phyloP scores from a whole-genome alignment of 2,329 filamentous ascomycete species.

The Geosmithia flava region DNA sequence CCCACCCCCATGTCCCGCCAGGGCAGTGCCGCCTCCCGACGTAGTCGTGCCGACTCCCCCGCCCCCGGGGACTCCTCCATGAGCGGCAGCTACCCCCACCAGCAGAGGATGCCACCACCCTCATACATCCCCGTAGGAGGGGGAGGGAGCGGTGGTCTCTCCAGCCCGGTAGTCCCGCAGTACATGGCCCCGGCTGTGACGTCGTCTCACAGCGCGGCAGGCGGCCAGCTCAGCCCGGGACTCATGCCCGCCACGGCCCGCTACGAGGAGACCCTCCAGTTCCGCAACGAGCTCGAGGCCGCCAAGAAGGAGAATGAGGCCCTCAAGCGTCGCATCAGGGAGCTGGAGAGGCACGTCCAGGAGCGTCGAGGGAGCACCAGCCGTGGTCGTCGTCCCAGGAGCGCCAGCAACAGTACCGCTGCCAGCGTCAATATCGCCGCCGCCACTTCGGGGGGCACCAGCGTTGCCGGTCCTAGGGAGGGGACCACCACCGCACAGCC shows the following conservation, averaged over 20 bases:
- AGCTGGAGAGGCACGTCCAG: conserved; percentile 44
- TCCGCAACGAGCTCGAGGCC: conserved; percentile 45
- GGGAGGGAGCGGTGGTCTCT: conserved; percentile 6
- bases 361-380: conserved; percentile 26
- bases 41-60: conserved; percentile 37
- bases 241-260: conserved; percentile 43
- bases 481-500: conserved; percentile 1
- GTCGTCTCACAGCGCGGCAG: conserved; percentile 17
- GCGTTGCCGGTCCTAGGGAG: conserved; percentile 31
- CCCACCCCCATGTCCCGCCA: conserved; percentile 36
- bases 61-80: conserved; percentile 11
- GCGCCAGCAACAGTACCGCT: conserved; percentile 40
- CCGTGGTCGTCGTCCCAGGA: conserved; percentile 20
- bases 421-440: conserved; percentile 38
- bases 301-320: conserved; percentile 53
- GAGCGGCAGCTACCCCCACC: conserved; percentile 37
- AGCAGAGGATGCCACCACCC: conserved; percentile 27
- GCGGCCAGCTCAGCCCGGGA: conserved; percentile 35
- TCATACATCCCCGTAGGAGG: conserved; percentile 15
- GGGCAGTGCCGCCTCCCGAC: conserved; percentile 41
- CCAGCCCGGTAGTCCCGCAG: neutral
- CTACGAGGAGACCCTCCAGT: conserved; percentile 50
- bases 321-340: conserved; percentile 47
- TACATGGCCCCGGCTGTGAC: conserved; percentile 16
- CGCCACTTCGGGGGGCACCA: conserved; percentile 20